These are phyloP conservation scores for Aegilops umbellulata DNA, from an alignment of 176 grass and related monocot genomes.

Conservation along the genomic window DNA sequence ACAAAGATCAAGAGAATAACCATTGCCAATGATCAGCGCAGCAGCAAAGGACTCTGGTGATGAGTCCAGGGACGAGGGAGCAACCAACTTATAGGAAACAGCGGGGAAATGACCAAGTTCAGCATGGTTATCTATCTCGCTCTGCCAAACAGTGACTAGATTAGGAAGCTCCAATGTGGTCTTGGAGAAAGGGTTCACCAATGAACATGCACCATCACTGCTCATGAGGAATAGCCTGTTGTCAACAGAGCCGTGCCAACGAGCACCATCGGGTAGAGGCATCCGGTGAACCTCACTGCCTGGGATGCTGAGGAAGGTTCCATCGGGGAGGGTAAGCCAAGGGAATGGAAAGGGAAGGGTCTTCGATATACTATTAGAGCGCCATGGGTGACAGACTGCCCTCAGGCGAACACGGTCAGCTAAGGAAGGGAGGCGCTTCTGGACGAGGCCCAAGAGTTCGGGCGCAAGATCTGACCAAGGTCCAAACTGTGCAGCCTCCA, in stretches of 20 bases:
- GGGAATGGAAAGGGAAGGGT: not conserved
- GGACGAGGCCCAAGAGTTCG: not conserved
- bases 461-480: not conserved
- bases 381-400: conserved; percentile 10
- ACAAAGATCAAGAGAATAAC: not conserved
- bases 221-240: not conserved
- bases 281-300: too few species aligned
- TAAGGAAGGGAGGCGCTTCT: not conserved
- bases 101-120: not conserved
- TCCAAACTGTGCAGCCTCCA: not conserved
- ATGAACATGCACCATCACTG: not conserved
- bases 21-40: too few species aligned
- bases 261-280: not conserved
- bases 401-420: not conserved
- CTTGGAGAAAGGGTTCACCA: conserved; percentile 18
- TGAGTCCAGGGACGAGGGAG: not conserved
- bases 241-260: not conserved
- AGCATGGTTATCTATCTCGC: not conserved
- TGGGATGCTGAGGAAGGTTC: not conserved
- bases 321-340: conserved; percentile 10
- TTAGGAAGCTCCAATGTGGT: not conserved
- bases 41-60: conserved; percentile 3
- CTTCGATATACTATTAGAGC: not conserved
- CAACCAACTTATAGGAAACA: not conserved
- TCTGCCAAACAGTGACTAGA: not conserved